These are phyloP conservation scores for Nymphaea thermarum DNA, from an alignment of 164 flowering plant species.

Conservation along the genomic window DNA sequence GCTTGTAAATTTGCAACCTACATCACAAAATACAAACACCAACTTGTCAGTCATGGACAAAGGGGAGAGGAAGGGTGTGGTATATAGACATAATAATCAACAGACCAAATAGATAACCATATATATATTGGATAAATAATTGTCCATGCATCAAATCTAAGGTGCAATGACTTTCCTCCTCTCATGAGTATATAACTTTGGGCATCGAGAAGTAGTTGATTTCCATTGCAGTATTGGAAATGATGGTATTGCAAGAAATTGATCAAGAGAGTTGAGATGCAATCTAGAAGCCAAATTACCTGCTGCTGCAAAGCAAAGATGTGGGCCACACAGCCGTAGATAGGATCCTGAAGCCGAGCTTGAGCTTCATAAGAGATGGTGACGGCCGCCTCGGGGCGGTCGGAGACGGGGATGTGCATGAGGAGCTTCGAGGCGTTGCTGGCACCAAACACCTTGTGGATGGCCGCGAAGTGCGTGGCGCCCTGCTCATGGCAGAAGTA, in stretches of 20 bases:
- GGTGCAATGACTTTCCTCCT: neutral
- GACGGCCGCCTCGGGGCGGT: slow-evolving; percentile 66
- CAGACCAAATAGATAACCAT: neutral
- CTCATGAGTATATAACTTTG: neutral
- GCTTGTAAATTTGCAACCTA: slow-evolving; percentile 71
- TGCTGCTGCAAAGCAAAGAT: slow-evolving; percentile 86
- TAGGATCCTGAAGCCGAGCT: slow-evolving; percentile 89
- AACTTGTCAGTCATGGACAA: neutral
- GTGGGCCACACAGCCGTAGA: slow-evolving; percentile 85
- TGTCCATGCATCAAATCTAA: neutral
- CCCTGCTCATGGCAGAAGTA: slow-evolving; percentile 90
- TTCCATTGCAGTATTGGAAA: neutral
- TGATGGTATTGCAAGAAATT: neutral
- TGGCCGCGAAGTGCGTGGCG: slow-evolving; percentile 69
- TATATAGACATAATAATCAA: neutral
- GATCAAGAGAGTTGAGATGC: too few relatives aligned
- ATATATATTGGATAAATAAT: neutral
- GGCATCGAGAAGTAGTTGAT: neutral
- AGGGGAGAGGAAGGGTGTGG: neutral
- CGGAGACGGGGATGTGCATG: slow-evolving; percentile 50
- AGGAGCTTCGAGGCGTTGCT: slow-evolving; percentile 82
- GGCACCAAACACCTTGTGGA: slow-evolving; percentile 92
- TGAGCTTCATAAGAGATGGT: slow-evolving; percentile 89
- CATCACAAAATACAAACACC: neutral
- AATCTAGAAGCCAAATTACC: slow-evolving; percentile 20